phyloP scores from a whole-genome alignment of 2,329 filamentous ascomycete genomes.

The Aspergillus fischeri region DNA sequence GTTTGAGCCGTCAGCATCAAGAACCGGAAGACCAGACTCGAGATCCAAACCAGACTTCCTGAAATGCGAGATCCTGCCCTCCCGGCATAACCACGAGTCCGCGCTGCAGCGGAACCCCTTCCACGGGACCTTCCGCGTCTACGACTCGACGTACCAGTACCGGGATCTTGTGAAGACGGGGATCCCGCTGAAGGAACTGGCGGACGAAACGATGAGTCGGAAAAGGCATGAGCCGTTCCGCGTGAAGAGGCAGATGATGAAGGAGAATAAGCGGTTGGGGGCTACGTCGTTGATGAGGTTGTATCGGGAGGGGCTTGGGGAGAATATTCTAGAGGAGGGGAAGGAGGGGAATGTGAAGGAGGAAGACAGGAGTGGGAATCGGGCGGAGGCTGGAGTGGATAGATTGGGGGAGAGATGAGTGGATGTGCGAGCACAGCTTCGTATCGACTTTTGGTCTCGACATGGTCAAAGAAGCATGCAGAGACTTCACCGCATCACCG shows the following conservation, averaged over 20 bases:
- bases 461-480: not conserved
- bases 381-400: not conserved
- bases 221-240: conserved; percentile 19
- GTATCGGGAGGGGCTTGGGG: conserved; percentile 19
- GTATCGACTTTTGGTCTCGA: not conserved
- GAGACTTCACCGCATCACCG: not conserved
- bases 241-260: conserved; percentile 16
- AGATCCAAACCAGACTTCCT: conserved; percentile 6
- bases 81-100: conserved; percentile 27
- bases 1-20: not conserved
- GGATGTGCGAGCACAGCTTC: not conserved
- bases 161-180: conserved; percentile 26
- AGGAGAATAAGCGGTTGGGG: conserved; percentile 21
- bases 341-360: not conserved
- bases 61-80: conserved; percentile 23
- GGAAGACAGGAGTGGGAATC: not conserved
- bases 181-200: conserved; percentile 26
- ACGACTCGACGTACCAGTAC: conserved; percentile 19
- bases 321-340: not conserved
- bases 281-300: conserved; percentile 23
- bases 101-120: conserved; percentile 31
- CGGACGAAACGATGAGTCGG: conserved; percentile 27
- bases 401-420: not conserved
- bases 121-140: conserved; percentile 22
- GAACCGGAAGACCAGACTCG: not conserved